Base-by-base conservation (phyloP, 805 yeast species). In the Wickerhamomyces canadensis region DNA sequence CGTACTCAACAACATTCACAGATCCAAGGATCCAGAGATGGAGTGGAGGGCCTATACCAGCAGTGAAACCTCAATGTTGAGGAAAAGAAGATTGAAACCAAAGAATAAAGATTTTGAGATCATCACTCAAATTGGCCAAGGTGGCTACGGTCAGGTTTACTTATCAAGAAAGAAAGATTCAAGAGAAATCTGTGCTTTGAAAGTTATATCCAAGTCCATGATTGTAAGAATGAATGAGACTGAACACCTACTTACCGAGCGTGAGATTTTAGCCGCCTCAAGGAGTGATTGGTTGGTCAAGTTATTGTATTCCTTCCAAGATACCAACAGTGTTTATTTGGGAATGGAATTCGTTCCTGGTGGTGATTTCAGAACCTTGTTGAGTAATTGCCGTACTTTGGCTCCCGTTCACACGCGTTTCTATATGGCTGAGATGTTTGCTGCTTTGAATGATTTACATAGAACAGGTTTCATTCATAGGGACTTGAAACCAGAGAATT, bases 301-400 rank as follows among this genome's bases (percentile, higher is more conserved):
- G 61, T 69, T 93, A 35, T 70, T 87, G 41, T 93, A 93, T 58
- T 96, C 98, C 2, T 93, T 93, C 65, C 99, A 93, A 61, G 98
- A 93, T 62, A 62, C 80, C 0, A 89, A 84, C 44, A 84, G 84
- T 54, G 84, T 93, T 22, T 93, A 86, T 52, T 69, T 93, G 54
- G 98, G 98, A 2, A 93, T 93, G 99, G 98, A 93, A 60, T 93
- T 85, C 61, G 98, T 93, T n/a, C 97, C 99, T 8, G 99, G 99
- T 41, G 99, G 99, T 37, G 99, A 93, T 58, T 93, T 86, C 67
- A 80, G 99, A 57, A 93, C 98, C 0, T 65, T 93, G 42, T 74
- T 93, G 47, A 89, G 88, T 60, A 91, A 89, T 58, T 91, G 98
- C 6, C 96, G 96, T 25, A 84, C 84, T 40, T 67, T 93, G 49